These are phyloP conservation scores for Fusarium temperatum DNA, from an alignment of 2,329 filamentous ascomycete species.

Conservation along the genomic window DNA sequence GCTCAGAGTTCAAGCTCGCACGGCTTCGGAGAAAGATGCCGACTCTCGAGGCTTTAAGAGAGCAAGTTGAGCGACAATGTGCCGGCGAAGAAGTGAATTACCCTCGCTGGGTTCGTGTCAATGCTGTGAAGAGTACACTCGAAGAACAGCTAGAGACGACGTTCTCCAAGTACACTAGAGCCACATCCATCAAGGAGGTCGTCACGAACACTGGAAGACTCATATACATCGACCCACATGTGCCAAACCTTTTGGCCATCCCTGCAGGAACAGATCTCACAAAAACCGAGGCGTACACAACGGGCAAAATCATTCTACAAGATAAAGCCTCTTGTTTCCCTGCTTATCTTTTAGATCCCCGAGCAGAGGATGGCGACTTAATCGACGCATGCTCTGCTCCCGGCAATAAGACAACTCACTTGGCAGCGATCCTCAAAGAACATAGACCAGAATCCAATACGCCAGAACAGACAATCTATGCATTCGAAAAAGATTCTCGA, in stretches of 20 bases:
- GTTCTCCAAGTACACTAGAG: conserved; percentile 71
- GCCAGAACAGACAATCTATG: conserved; percentile 65
- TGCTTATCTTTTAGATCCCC: conserved; percentile 82
- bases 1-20: conserved; percentile 83
- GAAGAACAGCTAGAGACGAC: conserved; percentile 78
- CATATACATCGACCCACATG: conserved; percentile 78
- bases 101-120: conserved; percentile 93
- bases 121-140: conserved; percentile 77
- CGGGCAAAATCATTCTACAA: conserved; percentile 86
- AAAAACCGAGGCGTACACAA: conserved; percentile 75
- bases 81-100: conserved; percentile 65
- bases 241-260: conserved; percentile 85
- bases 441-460: conserved; percentile 50
- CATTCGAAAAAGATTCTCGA: conserved; percentile 79
- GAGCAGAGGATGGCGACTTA: conserved; percentile 73
- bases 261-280: conserved; percentile 77
- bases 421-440: conserved; percentile 76
- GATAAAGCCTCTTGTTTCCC: conserved; percentile 98
- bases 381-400: conserved; percentile 96
- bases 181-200: conserved; percentile 65
- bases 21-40: conserved; percentile 76
- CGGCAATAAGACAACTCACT: conserved; percentile 96
- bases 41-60: conserved; percentile 72
- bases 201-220: conserved; percentile 57
- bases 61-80: conserved; percentile 62